phyloP scores from a whole-genome alignment of 2,329 filamentous ascomycete genomes.

The Aspergillus sojae region DNA sequence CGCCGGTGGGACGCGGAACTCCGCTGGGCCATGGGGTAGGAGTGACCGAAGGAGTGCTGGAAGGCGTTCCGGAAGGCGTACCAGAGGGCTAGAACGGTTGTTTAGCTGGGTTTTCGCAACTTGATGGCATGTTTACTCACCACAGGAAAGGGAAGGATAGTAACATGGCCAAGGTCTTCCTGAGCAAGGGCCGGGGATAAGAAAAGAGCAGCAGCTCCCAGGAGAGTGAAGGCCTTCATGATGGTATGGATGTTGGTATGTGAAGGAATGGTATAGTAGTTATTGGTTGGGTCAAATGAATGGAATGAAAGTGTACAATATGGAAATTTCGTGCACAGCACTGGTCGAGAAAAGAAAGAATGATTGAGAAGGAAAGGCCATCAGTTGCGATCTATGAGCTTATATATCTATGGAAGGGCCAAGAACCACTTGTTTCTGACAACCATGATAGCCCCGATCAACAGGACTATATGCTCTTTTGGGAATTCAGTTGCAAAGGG shows the following conservation, averaged over 20 bases:
- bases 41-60: conserved; percentile 5
- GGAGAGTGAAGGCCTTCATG: conserved; percentile 33
- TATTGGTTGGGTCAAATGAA: background rate
- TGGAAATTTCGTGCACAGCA: conserved; percentile 29
- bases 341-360: conserved; percentile 21
- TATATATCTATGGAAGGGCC: conserved; percentile 6
- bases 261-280: background rate
- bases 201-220: conserved; percentile 28
- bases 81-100: conserved; percentile 4
- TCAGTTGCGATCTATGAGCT: background rate
- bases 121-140: conserved; percentile 8
- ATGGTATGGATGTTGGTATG: conserved; percentile 12
- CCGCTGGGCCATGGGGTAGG: background rate
- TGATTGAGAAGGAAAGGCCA: background rate
- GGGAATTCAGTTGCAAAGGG: background rate
- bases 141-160: conserved; percentile 1
- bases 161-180: conserved; percentile 17
- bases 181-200: conserved; percentile 26
- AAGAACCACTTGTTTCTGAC: background rate
- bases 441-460: conserved; percentile 7
- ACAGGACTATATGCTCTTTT: background rate
- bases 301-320: background rate
- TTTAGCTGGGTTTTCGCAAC: background rate
- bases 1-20: conserved; percentile 3
- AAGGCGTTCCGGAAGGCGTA: conserved; percentile 10